phyloP scores from a whole-genome alignment of 371 early-diverging fungal species.

The Choanephora cucurbitarum region DNA sequence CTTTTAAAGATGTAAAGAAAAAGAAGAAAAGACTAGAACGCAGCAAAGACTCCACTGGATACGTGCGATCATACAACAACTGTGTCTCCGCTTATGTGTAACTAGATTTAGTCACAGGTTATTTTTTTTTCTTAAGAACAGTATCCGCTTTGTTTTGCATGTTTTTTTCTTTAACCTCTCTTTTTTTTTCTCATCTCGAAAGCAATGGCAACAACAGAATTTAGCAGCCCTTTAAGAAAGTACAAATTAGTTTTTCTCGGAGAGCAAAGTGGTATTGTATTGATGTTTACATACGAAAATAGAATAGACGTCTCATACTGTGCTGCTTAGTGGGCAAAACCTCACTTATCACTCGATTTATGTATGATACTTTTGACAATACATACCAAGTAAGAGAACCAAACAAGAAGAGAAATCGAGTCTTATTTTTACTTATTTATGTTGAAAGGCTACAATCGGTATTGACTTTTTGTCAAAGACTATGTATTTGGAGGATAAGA shows the following conservation, averaged over 20 bases:
- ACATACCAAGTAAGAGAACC: constrained; percentile 80
- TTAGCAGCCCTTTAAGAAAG: constrained; percentile 74
- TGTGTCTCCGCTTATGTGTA: not conserved
- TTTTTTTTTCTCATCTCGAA: constrained; percentile 13
- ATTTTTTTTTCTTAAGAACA: not conserved
- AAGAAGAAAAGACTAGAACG: too few species aligned
- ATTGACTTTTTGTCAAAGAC: constrained; percentile 99
- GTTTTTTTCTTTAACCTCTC: constrained; percentile 8
- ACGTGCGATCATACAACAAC: too few species aligned
- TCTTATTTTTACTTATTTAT: too few species aligned
- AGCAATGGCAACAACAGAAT: constrained; percentile 35
- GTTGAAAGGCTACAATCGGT: constrained; percentile 99
- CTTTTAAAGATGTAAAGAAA: too few species aligned
- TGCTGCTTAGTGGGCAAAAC: constrained; percentile 96
- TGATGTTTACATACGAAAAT: not conserved
- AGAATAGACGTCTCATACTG: not conserved
- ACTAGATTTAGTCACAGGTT: not conserved
- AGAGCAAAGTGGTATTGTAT: constrained; percentile 88
- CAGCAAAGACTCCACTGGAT: too few species aligned
- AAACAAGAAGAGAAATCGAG: not conserved
- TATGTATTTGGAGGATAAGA: constrained; percentile 96
- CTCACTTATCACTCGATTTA: constrained; percentile 97
- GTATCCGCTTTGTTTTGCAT: not conserved
- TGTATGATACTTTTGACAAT: constrained; percentile 99
- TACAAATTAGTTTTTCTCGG: constrained; percentile 95